Evolutionary conservation across 2,329 filamentous ascomycete genomes (phyloP).

Genomic region (Tolypocladium tundrense): DNA sequence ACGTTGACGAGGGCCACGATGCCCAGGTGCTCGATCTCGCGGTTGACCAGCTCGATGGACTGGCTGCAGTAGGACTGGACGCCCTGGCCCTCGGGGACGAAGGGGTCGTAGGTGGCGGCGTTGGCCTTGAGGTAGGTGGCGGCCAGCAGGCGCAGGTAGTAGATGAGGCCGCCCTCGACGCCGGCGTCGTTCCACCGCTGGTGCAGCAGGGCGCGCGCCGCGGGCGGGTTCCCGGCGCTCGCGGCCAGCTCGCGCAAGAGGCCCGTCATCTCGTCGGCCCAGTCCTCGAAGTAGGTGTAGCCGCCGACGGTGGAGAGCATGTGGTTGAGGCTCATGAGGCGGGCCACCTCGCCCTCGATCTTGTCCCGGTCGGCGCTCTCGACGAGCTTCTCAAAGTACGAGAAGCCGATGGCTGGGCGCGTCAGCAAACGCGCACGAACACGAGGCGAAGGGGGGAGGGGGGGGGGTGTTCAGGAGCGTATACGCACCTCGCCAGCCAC

Average conservation of each 20-base stretch:
- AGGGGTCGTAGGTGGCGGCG: conserved; percentile 58
- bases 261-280: conserved; percentile 63
- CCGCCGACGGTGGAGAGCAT: conserved; percentile 63
- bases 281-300: conserved; percentile 65
- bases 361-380: conserved; percentile 53
- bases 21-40: conserved; percentile 87
- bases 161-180: conserved; percentile 67
- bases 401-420: conserved; percentile 70
- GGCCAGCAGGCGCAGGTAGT: conserved; percentile 73
- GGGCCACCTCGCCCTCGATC: conserved; percentile 59
- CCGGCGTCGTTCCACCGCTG: conserved; percentile 64
- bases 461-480: too few species aligned
- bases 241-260: conserved; percentile 55
- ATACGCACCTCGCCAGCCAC: conserved; percentile 87
- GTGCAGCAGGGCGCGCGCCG: conserved; percentile 43
- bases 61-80: conserved; percentile 60
- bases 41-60: conserved; percentile 62
- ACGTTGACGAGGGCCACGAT: conserved; percentile 68
- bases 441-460: too few species aligned
- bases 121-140: conserved; percentile 76
- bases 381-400: conserved; percentile 81
- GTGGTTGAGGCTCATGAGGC: conserved; percentile 61
- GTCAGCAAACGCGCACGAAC: conserved; percentile 1
- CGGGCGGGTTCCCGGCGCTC: conserved; percentile 49
- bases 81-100: conserved; percentile 48